A percentile compares a stretch with the other conserved stretches of the same genome.
phyloP scores from a whole-genome alignment of 176 grass and related monocot species.

The Pontederia crassipes region DNA sequence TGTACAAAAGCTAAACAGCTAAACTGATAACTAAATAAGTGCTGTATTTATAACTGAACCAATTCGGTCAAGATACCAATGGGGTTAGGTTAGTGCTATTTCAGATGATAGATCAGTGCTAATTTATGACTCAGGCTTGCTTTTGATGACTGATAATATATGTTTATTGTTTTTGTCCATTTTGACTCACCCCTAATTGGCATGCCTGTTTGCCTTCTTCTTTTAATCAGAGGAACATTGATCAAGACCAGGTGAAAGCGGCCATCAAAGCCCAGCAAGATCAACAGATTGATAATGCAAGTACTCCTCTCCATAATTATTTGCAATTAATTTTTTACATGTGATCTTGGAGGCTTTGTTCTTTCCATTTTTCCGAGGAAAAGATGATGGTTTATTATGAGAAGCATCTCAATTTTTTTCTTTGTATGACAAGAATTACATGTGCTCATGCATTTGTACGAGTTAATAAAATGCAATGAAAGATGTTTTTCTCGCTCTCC shows the following conservation, averaged over 20 bases:
- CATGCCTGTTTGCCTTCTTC: not conserved
- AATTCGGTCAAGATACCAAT: not conserved
- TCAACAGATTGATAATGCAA: constrained; percentile 91
- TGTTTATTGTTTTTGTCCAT: not conserved
- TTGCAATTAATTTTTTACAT: too few relatives aligned
- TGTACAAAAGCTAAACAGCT: constrained; percentile 4
- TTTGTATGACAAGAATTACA: too few relatives aligned
- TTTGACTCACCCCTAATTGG: not conserved
- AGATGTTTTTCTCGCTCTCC: too few relatives aligned
- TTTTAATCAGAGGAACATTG: constrained; percentile 48
- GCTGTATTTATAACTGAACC: too few relatives aligned
- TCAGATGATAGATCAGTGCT: too few relatives aligned
- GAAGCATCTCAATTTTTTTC: too few relatives aligned
- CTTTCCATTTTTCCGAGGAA: too few relatives aligned
- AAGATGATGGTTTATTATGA: too few relatives aligned
- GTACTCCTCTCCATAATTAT: too few relatives aligned
- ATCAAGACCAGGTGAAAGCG: constrained; percentile 84
- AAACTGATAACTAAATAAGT: not conserved
- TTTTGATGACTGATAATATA: not conserved
- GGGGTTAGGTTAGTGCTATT: not conserved
- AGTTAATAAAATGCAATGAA: too few relatives aligned
- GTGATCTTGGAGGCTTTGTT: too few relatives aligned
- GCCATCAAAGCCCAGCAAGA: constrained; percentile 94
- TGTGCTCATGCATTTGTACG: too few relatives aligned
- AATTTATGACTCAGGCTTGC: not conserved